Percentiles rank a stretch among this genome's conserved stretches.
Evolutionary conservation across 2,329 filamentous ascomycete genomes (phyloP).

Genomic region (Hortaea werneckii): DNA sequence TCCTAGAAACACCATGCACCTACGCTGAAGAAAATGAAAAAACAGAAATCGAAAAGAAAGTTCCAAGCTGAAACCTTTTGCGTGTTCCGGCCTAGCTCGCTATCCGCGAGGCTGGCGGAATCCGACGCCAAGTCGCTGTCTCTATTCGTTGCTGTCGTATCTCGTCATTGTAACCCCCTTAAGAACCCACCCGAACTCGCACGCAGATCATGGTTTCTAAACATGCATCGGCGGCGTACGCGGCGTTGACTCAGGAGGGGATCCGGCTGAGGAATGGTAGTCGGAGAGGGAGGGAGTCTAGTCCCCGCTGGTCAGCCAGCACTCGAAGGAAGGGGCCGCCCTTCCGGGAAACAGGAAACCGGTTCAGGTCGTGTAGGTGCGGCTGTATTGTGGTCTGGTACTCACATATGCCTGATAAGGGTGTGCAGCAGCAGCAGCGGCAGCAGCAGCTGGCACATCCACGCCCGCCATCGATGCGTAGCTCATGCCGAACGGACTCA

Average conservation of each 20-base stretch:
- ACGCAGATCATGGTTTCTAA: not conserved
- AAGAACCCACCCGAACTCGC: too few relatives aligned
- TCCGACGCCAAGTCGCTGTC: too few relatives aligned
- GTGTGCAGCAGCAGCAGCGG: slow-evolving; percentile 57
- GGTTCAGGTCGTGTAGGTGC: slow-evolving; percentile 11
- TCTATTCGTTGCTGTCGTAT: too few relatives aligned
- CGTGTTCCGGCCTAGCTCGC: too few relatives aligned
- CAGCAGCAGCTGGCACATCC: slow-evolving; percentile 50
- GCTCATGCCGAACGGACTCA: slow-evolving; percentile 55
- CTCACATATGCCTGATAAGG: slow-evolving; percentile 60
- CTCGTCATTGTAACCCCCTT: too few relatives aligned
- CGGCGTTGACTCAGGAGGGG: slow-evolving; percentile 30
- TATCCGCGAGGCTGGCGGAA: too few relatives aligned
- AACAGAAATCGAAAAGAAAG: too few relatives aligned
- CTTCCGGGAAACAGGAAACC: too few relatives aligned
- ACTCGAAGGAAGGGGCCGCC: slow-evolving; percentile 3
- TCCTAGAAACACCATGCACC: too few relatives aligned
- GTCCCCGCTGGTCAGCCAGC: slow-evolving; percentile 17
- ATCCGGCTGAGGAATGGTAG: slow-evolving; percentile 9
- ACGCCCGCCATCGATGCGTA: slow-evolving; percentile 57
- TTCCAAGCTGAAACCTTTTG: too few relatives aligned
- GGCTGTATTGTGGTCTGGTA: slow-evolving; percentile 42
- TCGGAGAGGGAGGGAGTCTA: slow-evolving; percentile 65
- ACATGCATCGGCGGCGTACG: slow-evolving; percentile 44
- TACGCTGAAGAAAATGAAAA: too few relatives aligned